Evolutionary conservation across 345 rosid genomes (phyloP).

Genomic region (Gossypium ekmanianum): DNA sequence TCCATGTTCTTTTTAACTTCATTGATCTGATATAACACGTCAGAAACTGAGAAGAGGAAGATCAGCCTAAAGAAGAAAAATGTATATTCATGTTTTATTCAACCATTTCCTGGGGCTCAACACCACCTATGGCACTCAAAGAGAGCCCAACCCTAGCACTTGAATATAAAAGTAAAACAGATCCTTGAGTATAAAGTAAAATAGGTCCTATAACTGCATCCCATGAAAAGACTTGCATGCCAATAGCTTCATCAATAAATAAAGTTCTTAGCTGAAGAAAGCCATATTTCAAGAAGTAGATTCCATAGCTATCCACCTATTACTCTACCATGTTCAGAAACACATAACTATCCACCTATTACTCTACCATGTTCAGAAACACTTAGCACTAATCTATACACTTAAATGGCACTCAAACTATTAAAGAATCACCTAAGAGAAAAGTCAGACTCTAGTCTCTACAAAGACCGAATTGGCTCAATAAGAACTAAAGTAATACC

Average conservation of each 20-base stretch:
- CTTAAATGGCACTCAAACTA: constrained; percentile 20
- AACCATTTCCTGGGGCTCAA: constrained; percentile 1
- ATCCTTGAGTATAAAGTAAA: neutral
- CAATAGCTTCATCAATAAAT: neutral
- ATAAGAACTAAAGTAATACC: neutral
- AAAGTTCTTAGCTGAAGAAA: neutral
- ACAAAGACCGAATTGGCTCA: neutral
- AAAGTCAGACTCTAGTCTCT: neutral
- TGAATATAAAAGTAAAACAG: neutral
- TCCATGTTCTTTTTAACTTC: neutral
- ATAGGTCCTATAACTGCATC: neutral
- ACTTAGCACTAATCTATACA: neutral
- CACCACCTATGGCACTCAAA: constrained; percentile 3
- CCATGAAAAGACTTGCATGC: neutral
- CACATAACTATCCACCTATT: neutral
- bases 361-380: neutral
- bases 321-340: neutral
- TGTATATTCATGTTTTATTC: neutral
- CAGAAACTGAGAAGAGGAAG: neutral
- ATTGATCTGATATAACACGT: neutral
- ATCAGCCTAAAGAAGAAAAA: neutral
- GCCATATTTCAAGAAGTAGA: neutral
- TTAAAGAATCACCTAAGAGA: constrained; percentile 6
- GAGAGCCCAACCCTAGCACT: neutral
- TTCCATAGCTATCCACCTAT: neutral